Conservation (phyloP, 2,329 filamentous ascomycete genomes). For the Pezicula neosporulosa region DNA sequence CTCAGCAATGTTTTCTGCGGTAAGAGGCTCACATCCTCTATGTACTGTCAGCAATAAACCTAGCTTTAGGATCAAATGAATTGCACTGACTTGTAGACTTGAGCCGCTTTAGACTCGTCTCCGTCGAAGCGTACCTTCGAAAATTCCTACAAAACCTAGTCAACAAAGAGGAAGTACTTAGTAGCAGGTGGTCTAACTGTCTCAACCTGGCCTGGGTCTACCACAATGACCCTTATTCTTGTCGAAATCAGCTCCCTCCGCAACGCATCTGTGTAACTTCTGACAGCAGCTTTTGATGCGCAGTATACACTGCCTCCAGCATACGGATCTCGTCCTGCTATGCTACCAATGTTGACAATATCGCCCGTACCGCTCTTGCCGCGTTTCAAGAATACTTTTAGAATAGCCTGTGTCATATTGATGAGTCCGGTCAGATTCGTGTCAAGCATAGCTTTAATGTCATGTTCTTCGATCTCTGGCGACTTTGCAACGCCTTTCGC, state of each 20-base stretch:
- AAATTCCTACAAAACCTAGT: conserved; percentile 50
- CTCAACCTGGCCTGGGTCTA: conserved; percentile 91
- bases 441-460: conserved; percentile 82
- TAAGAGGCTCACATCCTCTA: conserved; percentile 76
- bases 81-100: conserved; percentile 71
- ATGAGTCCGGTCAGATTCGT: conserved; percentile 96
- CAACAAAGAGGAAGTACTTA: too few species aligned
- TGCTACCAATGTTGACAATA: conserved; percentile 92
- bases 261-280: conserved; percentile 78
- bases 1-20: conserved; percentile 87
- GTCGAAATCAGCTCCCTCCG: conserved; percentile 80
- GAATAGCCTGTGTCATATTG: conserved; percentile 90
- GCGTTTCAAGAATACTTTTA: conserved; percentile 73
- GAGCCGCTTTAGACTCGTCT: conserved; percentile 84
- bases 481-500: conserved; percentile 86
- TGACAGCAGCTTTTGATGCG: conserved; percentile 85
- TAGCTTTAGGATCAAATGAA: neutral
- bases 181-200: conserved; percentile 44
- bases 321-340: conserved; percentile 84
- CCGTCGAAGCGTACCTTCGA: conserved; percentile 84
- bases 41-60: conserved; percentile 7
- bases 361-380: conserved; percentile 75
- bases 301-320: conserved; percentile 88
- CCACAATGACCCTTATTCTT: conserved; percentile 77
- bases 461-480: conserved; percentile 75